Evolutionary conservation across 257 asterid species (phyloP), one percentile per base, ranked within the genome.

Genomic region (Linderniella brevidens): DNA sequence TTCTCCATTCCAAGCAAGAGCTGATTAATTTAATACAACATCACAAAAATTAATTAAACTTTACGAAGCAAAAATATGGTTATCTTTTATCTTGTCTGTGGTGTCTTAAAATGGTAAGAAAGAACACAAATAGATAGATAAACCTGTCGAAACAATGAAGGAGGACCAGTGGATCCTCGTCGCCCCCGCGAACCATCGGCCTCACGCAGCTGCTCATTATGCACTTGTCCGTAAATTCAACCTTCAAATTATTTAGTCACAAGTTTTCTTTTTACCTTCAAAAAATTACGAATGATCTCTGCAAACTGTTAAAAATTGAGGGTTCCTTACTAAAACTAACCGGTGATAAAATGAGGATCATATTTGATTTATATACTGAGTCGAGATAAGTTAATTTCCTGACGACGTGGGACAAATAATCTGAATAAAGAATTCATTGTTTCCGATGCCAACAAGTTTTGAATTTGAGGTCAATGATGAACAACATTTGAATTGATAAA

Each of bases 81-180:
- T n/a, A n/a, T n/a, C n/a, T 10, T 39, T 1, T 39, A 39, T 39
- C 43, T 39, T 11, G 3, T 10, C 13, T 39, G 13, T 39, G 11
- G 8, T 37, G 15, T 9, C 43, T 39, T 39, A 39, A 13, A 39
- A 13, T 10, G 9, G 43, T 11, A 39, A 37, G 15, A 10, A 1
- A 39, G 43, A 39, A 37, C 14, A 7, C 2, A 3, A 43, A 4
- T 8, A 7, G 29, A 18, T 5, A 15, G 10, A 12, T 9, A 25
- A 37, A 64, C 95, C 95, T 84, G 60, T 84, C 95, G 52, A 84
- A 84, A 41, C 90, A 64, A 63, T 84, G 95, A 42, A 84, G 93
- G 60, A 84, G 88, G 49, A 84, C 93, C 17, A 84, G 71, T 0
- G 93, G 95, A 62, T 63, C 69, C 57, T 63, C 73, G 4, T 51